Evolutionary conservation across 768 basidiomycete species (phyloP).

Genomic region (Lactarius trivialis): DNA sequence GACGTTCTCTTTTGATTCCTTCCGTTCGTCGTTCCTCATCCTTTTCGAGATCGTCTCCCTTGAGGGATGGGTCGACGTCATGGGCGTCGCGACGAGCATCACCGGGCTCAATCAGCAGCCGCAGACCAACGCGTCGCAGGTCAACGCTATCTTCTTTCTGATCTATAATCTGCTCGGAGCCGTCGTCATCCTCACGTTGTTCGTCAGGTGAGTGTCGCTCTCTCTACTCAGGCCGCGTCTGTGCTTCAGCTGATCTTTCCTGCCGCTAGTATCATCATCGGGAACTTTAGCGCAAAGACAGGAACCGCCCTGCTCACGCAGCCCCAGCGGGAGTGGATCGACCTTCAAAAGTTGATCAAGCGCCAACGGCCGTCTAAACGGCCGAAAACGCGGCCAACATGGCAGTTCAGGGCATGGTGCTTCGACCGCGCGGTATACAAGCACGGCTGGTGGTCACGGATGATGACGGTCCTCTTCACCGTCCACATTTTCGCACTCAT

Average conservation of each 20-base stretch:
- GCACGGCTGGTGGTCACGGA: constrained; percentile 86
- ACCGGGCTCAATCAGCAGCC: constrained; percentile 67
- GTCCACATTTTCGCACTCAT: constrained; percentile 79
- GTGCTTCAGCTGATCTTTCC: constrained; percentile 4
- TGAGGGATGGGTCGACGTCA: constrained; percentile 96
- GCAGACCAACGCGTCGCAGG: constrained; percentile 60
- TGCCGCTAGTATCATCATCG: constrained; percentile 81
- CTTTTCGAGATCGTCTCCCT: constrained; percentile 94
- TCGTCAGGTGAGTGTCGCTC: constrained; percentile 61
- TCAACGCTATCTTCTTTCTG: constrained; percentile 86
- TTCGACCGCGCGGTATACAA: constrained; percentile 87
- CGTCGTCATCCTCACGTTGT: constrained; percentile 83
- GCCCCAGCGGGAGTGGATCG: constrained; percentile 90
- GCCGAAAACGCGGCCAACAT: constrained; percentile 55
- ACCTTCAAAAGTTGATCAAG: constrained; percentile 80
- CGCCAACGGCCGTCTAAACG: constrained; percentile 83
- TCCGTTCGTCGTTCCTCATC: constrained; percentile 77
- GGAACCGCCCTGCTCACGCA: constrained; percentile 82
- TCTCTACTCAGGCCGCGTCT: not conserved
- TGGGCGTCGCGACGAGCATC: constrained; percentile 74
- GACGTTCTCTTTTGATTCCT: constrained; percentile 84
- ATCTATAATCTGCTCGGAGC: constrained; percentile 88
- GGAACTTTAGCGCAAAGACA: constrained; percentile 82
- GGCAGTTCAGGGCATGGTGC: constrained; percentile 70
- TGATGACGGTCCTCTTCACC: constrained; percentile 72